These are phyloP conservation scores for Carex cristatella DNA, from an alignment of 176 grass and related monocot genomes.

Conservation along the genomic window DNA sequence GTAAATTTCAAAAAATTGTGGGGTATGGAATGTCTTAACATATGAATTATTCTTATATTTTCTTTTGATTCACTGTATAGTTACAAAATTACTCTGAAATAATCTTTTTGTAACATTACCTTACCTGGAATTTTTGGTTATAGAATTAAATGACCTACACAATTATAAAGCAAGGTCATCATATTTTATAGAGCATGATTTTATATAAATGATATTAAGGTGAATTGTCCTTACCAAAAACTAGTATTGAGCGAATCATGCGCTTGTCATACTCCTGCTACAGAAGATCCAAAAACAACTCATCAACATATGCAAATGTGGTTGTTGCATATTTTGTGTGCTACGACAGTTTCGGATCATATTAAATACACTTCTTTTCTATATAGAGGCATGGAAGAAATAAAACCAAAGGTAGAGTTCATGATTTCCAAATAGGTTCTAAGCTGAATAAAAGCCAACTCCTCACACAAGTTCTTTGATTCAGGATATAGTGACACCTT, in stretches of 20 bases:
- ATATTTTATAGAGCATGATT: neutral
- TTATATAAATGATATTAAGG: neutral
- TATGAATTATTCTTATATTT: neutral
- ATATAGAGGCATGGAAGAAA: neutral
- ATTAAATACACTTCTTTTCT: neutral
- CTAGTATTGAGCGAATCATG: neutral
- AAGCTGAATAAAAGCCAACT: neutral
- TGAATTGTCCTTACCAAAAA: neutral
- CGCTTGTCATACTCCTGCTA: neutral
- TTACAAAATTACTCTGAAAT: neutral
- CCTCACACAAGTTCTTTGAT: neutral
- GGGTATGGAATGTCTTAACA: neutral
- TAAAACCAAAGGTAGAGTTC: neutral
- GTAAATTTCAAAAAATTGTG: neutral
- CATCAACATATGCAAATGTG: neutral
- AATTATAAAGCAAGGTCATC: neutral
- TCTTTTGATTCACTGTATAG: neutral
- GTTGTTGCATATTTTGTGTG: neutral
- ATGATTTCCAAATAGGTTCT: neutral
- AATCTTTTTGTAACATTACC: neutral
- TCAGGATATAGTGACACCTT: neutral
- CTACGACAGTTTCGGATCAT: neutral
- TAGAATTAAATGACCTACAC: neutral
- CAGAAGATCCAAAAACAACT: neutral
- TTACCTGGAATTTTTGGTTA: neutral